Evolutionary conservation across 306 rosid genomes (phyloP), one percentile per base, ranked within the genome.

Genomic region (Corylus heterophylla): DNA sequence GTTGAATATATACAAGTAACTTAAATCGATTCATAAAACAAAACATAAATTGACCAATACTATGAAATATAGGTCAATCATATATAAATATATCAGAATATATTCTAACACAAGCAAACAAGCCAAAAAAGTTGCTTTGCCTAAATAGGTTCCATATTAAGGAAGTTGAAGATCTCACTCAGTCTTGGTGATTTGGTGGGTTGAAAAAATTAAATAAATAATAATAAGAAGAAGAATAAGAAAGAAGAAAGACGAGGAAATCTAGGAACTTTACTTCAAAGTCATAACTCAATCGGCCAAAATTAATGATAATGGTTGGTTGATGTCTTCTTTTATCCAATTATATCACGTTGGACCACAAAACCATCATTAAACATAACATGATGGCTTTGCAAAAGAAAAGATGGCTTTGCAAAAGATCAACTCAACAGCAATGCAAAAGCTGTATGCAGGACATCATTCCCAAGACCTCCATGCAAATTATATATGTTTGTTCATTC

Each of bases 281-380:
- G 71, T 18, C 13, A 39, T 67, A 3, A 67, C 25, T 66, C 49
- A 37, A 66, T 66, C 6, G 71, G 13, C 12, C 0, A 39, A 10
- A 64, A 35, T 48, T 42, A 42, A 42, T 67, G 27, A 42, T 67
- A 67, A 39, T 67, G 72, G 72, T 67, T 42, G 29, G 51, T 67
- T 67, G 72, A 39, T 67, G 51, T 12, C 31, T 67, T n/a, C 29
- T 67, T 42, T 10, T 67, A 42, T 42, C 48, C 27, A 39, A 67
- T 2, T 42, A 42, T 67, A 42, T 18, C 14, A 3, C 42, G 20
- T 67, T 67, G 72, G 72, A 67, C 72, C 72, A 67, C 72, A 67
- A 67, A 4, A 39, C 29, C 29, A 14, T 67, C 49, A 67, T 67
- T 67, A 67, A 18, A 42, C 51, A 42, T 10, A 18, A 67, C 72